Conservation (phyloP, 2,329 filamentous ascomycete genomes). For the Cylindrodendrum hubeiense region DNA sequence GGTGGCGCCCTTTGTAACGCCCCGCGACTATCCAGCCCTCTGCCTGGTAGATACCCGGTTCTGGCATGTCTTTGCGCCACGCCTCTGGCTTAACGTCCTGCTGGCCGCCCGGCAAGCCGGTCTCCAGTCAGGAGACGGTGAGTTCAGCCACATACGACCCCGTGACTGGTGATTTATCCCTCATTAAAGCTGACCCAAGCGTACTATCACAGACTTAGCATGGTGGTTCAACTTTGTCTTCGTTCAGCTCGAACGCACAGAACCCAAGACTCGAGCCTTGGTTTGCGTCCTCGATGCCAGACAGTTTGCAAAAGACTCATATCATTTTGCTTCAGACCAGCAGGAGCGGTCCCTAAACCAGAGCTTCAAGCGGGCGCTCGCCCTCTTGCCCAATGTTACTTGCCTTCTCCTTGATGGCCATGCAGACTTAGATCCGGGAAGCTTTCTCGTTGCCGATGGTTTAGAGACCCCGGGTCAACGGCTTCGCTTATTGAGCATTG, state of each 20-base stretch:
- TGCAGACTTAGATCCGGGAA: conserved; percentile 56
- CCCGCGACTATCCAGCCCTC: conserved; percentile 57
- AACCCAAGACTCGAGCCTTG: conserved; percentile 55
- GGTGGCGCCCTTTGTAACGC: conserved; percentile 58
- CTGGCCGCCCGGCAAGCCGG: conserved; percentile 53
- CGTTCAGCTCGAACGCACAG: conserved; percentile 49
- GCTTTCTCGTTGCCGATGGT: conserved; percentile 44
- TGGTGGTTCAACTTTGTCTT: conserved; percentile 64
- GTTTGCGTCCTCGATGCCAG: conserved; percentile 64
- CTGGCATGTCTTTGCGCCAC: conserved; percentile 62
- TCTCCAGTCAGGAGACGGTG: conserved; percentile 60
- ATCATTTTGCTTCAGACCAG: conserved; percentile 56
- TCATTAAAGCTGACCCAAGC: conserved; percentile 22
- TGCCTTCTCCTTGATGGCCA: conserved; percentile 64
- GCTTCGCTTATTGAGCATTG: conserved; percentile 58
- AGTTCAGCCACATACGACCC: conserved; percentile 36
- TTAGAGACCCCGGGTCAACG: conserved; percentile 8
- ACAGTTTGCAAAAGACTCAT: conserved; percentile 53
- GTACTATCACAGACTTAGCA: conserved; percentile 60
- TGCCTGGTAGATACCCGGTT: conserved; percentile 63
- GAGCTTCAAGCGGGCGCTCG: conserved; percentile 54
- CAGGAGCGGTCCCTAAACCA: conserved; percentile 50
- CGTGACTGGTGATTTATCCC: background rate
- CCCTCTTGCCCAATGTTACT: conserved; percentile 57
- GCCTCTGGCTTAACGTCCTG: conserved; percentile 65